Base-by-base conservation (phyloP, 805 yeast species). In the Nematodospora valgi region DNA sequence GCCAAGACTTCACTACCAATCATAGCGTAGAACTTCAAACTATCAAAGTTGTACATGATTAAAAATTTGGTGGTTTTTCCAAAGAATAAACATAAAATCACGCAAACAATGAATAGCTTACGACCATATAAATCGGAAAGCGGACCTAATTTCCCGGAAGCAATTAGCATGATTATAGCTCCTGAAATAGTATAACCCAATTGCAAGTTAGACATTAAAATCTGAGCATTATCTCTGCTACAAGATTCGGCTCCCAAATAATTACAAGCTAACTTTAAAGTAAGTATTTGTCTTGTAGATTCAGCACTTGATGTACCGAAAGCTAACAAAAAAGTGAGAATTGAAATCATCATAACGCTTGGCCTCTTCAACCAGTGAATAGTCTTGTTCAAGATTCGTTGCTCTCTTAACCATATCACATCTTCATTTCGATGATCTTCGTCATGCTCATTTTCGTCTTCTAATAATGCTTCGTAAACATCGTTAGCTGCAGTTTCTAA, bases 281-380 rank as follows among this genome's bases (percentile, higher is more conserved):
- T 39, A 46, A 58, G 39, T 47, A 65, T 39, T 45, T 64, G 60
- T 70, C 76, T 25, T 52, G 68, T 40, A 48, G 78, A 33, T 44
- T 52, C 57, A 58, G 64, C 47, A 47, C 56, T 42, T 58, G 59
- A 36, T 51, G 48, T 6, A 58, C 74, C 58, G 32, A 78, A 49
- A 6, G 79, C 62, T 37, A 59, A 55, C 4, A 73, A 27, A 24
- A 76, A 65, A 2, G 71, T 28, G 1, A 68, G 52, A 2, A 62
- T 24, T 17, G 78, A 65, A 9, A 81, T 50, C 58, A 76, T 62
- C n/a, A 58, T 45, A 6, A 78, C 56, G 3, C 82, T 70, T 0
- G 89, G 89, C 27, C 82, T 61, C 19, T 61, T 62, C 35, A 70
- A 56, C 83, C 86, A 80, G 13, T 65, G 64, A 19, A 74, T 36